Conservation (phyloP, 306 rosid genomes). For the Malus fusca region DNA sequence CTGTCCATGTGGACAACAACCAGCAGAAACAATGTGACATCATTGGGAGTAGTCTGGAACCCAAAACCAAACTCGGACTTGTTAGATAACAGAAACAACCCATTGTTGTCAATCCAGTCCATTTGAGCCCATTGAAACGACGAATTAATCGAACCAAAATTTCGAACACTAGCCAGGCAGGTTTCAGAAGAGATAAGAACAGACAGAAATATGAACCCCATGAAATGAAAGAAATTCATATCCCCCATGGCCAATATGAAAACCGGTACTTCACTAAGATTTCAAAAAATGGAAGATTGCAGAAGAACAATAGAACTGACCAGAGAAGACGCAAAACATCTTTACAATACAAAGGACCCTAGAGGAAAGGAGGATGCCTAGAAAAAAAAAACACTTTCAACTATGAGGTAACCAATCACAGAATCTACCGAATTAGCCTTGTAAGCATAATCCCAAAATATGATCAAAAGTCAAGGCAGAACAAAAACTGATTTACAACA, state of each 20-base stretch:
- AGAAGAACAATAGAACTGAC: not conserved
- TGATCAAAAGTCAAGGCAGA: not conserved
- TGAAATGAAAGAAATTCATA: slow-evolving; percentile 6
- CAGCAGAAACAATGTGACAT: slow-evolving; percentile 41
- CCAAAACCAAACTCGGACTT: slow-evolving; percentile 44
- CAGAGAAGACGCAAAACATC: not conserved
- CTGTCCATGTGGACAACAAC: slow-evolving; percentile 32
- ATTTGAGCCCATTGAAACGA: slow-evolving; percentile 53
- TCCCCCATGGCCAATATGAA: slow-evolving; percentile 36
- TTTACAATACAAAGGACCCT: not conserved
- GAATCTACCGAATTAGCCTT: slow-evolving; percentile 2
- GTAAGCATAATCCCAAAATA: not conserved
- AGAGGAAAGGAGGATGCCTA: not conserved
- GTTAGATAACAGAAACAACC: slow-evolving; percentile 57
- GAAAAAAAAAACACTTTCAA: not conserved
- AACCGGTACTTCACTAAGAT: not conserved
- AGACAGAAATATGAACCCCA: slow-evolving; percentile 17
- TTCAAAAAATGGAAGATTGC: not conserved
- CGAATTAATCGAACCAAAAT: slow-evolving; percentile 27
- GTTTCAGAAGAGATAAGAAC: slow-evolving; percentile 20
- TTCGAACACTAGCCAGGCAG: slow-evolving; percentile 34
- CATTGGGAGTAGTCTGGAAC: slow-evolving; percentile 29
- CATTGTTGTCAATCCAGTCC: slow-evolving; percentile 58
- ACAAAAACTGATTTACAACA: not conserved
- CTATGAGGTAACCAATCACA: not conserved